A percentile compares a stretch with the other conserved stretches of the same genome.
Conservation (phyloP, 2,329 filamentous ascomycete species). For the Ceratocystis huliohia region DNA sequence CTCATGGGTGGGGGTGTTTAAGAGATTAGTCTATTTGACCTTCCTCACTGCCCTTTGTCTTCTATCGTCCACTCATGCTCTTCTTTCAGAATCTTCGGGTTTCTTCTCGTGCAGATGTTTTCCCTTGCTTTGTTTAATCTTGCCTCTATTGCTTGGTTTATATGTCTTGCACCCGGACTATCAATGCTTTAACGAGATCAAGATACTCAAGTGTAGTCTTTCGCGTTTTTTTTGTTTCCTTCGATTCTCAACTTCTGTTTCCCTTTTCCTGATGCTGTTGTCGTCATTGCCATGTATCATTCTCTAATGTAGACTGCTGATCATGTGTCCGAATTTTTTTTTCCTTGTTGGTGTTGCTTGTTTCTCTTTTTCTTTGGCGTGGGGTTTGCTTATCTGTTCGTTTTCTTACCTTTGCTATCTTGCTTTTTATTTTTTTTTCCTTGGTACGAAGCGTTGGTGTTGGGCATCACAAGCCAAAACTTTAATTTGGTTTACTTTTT, state of each 20-base stretch:
- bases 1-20: constrained; percentile 51
- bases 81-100: neutral
- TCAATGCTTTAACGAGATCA: neutral
- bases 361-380: constrained; percentile 8
- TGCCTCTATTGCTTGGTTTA: neutral
- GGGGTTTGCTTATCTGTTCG: neutral
- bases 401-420: neutral
- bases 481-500: constrained; percentile 8
- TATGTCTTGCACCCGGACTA: neutral
- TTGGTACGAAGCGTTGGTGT: constrained; percentile 14
- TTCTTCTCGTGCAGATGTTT: neutral
- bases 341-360: neutral
- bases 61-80: neutral
- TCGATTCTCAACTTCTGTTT: neutral
- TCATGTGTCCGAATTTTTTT: neutral
- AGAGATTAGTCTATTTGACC: neutral
- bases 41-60: neutral
- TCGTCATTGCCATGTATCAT: constrained; percentile 8
- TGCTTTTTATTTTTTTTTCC: neutral
- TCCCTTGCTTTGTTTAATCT: neutral
- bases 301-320: constrained; percentile 11
- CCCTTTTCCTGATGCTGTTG: neutral
- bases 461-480: constrained; percentile 6
- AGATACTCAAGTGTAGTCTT: neutral
- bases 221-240: neutral